phyloP scores from a whole-genome alignment of 805 yeast species.

The Monosporozyma aerobia region DNA sequence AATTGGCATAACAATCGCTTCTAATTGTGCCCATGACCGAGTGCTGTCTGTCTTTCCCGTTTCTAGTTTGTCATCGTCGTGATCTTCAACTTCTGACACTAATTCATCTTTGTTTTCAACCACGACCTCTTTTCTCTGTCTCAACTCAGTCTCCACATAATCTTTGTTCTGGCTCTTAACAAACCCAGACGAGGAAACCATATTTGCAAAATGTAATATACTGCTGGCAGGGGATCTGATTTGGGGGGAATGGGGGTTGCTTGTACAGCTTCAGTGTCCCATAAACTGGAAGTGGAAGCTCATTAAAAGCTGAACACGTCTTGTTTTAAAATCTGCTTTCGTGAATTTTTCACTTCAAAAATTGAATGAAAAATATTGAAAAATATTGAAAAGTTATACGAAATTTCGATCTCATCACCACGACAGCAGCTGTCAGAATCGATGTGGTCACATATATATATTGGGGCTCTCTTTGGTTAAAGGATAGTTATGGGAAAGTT shows the following conservation, averaged over 20 bases:
- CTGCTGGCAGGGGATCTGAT: neutral
- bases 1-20: slow-evolving; percentile 35
- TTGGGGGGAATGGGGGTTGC: too few relatives aligned
- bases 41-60: slow-evolving; percentile 2
- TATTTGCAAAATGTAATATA: neutral
- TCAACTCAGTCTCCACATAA: neutral
- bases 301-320: too few relatives aligned
- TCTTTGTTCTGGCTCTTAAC: neutral
- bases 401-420: neutral
- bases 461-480: too few relatives aligned
- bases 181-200: neutral
- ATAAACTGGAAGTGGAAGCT: too few relatives aligned
- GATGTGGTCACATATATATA: too few relatives aligned
- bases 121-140: neutral
- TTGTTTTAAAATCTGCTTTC: neutral
- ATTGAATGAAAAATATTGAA: neutral
- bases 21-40: slow-evolving; percentile 12
- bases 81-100: neutral
- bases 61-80: neutral
- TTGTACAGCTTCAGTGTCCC: too few relatives aligned
- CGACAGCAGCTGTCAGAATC: too few relatives aligned
- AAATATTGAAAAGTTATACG: neutral
- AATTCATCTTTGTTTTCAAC: neutral
- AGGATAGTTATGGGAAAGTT: too few relatives aligned
- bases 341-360: neutral